Base-by-base conservation (phyloP, 2,329 filamentous ascomycete genomes). In the Paecilomyces sp. region DNA sequence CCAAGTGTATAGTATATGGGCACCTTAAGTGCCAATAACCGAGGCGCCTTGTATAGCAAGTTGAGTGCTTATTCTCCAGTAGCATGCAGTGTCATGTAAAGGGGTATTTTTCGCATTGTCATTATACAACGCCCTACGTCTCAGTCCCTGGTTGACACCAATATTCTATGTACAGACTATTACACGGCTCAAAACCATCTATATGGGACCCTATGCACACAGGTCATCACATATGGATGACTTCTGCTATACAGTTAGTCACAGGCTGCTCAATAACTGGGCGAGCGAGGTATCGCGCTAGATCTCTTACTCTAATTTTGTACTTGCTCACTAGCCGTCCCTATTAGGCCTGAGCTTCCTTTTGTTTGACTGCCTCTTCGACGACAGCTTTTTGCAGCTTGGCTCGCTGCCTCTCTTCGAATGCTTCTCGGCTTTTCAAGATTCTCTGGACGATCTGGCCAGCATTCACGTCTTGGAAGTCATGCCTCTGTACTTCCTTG, bases 381-480 rank as follows among this genome's bases (percentile, higher is more conserved):
- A 85, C 84, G 55, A 87, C 82, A 0, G 88, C 88, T 79, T 99
- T 99, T 65, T 91, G 84, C 11, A 92, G 89, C 80, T 99, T 99
- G 66, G 88, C 87, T 57, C 90, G 83, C 79, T 99, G 94, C 61
- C 94, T 82, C 68, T 91, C 94, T 78, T 97, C 93, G 74, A 97
- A 99, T 71, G 91, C 83, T 61, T 88, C 88, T 34, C 92, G 83
- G 68, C 91, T 92, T 74, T 87, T 89, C 81, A 97, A 82, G 71
- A 99, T 99, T 33, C 94, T 82, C 66, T 89, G 85, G 55, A 99
- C 92, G 67, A 99, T 97, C 67, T 94, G 88, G 2, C 88, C 92
- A 0, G 93, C 92, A 74, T 97, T 97, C 64, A 97, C 92, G 62
- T 92, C 83, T 64, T 90, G 84, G 72, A 93, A 99, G 22, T 85